Evolutionary conservation across 306 rosid genomes (phyloP), one percentile per base, ranked within the genome.

Genomic region (Medicago ruthenica): DNA sequence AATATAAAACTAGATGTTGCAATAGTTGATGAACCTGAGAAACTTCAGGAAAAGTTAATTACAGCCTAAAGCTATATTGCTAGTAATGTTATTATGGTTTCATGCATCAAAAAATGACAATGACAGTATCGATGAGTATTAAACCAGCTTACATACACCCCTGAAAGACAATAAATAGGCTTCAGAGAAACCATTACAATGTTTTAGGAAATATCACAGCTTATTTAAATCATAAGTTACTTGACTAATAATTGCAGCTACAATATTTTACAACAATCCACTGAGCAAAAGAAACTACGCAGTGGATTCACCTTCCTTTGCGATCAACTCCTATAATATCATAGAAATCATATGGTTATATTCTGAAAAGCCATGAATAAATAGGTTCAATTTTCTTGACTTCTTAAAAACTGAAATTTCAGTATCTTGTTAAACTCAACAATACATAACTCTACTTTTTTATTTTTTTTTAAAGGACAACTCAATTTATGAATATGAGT

Each of bases 261-360:
- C 22, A 80, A 59, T 31, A 71, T 71, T 82, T 72, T 57, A 76
- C 75, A 62, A 13, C 11, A 17, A 71, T 60, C 74, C 80, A 76
- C 71, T 6, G 18, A 55, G 66, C 39, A 72, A 66, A 72, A 63
- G 47, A 59, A 50, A 74, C 72, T 78, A 81, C 41, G 83, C 37
- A 44, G 88, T 61, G 24, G 88, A 58, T 77, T 82, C 86, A 1
- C 83, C 75, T 76, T 79, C 84, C 71, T 73, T 82, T 73, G 82
- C 67, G 74, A 87, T 71, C 75, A 87, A 22, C 31, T 69, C 83
- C 86, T 77, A 82, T 69, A 31, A 78, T 57, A 70, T 20, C 72
- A 85, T 44, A 41, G 63, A 70, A 70, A 45, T n/a, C 59, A 60
- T 16, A 3, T 9, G 7, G 55, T 79, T 73, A 78, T 31, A 79